A percentile compares a stretch with the other conserved stretches of the same genome.
Evolutionary conservation across 257 asterid species (phyloP).

Genomic region (Solanum neorickii): DNA sequence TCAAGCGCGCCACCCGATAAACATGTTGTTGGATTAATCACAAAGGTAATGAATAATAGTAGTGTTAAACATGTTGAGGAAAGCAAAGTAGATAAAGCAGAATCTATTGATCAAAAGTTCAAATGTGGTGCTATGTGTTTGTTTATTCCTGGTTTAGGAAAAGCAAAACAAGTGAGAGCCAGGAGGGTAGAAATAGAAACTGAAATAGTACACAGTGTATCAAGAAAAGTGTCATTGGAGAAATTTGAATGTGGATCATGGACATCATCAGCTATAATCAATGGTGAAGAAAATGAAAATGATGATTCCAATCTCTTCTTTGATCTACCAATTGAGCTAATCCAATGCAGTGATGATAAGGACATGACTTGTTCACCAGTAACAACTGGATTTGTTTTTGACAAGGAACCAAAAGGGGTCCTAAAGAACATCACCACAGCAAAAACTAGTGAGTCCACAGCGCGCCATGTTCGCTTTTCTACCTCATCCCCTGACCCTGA

Average conservation of each 20-base stretch:
- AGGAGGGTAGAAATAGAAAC: conserved; percentile 15
- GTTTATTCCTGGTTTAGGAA: conserved; percentile 66
- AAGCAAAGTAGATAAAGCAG: not conserved
- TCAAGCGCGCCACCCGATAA: conserved; percentile 40
- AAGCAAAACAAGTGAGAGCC: conserved; percentile 33
- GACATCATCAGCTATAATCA: conserved; percentile 53
- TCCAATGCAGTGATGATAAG: conserved; percentile 27
- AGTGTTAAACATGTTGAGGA: not conserved
- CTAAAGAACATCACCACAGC: conserved; percentile 25
- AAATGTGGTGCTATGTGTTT: conserved; percentile 66
- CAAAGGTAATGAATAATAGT: not conserved
- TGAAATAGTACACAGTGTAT: conserved; percentile 3
- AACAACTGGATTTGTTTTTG: conserved; percentile 58
- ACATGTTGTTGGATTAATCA: conserved; percentile 36
- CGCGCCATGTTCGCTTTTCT: conserved; percentile 63
- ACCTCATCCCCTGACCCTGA: conserved; percentile 32
- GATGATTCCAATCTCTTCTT: conserved; percentile 42
- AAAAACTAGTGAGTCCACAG: conserved; percentile 19
- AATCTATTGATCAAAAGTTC: conserved; percentile 28
- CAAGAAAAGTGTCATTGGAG: conserved; percentile 65
- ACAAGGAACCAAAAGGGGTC: conserved; percentile 50
- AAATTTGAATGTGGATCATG: conserved; percentile 80
- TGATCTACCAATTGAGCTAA: conserved; percentile 77
- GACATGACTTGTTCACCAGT: conserved; percentile 45
- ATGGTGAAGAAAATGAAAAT: conserved; percentile 17